These are phyloP conservation scores for Neoboletus subvelutipes DNA, from an alignment of 768 basidiomycete genomes.

Conservation along the genomic window DNA sequence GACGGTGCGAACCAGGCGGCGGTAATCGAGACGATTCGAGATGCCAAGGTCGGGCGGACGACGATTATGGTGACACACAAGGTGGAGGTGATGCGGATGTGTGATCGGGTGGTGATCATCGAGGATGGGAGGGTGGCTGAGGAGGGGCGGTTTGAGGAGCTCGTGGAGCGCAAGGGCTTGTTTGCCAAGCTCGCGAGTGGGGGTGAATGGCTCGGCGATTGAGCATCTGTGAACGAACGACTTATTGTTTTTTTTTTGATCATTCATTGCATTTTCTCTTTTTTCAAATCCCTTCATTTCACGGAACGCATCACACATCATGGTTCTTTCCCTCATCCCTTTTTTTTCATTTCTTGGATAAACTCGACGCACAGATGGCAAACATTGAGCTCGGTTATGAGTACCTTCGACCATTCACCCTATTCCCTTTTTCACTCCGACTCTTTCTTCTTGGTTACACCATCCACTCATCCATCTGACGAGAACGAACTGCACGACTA, in stretches of 20 bases:
- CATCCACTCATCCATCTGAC: not conserved
- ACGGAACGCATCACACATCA: not conserved
- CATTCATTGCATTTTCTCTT: not conserved
- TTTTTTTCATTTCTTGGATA: not conserved
- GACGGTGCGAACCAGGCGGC: conserved; percentile 82
- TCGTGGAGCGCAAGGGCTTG: conserved; percentile 64
- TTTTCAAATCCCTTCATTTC: not conserved
- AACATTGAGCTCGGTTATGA: not conserved
- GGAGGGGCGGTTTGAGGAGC: conserved; percentile 70
- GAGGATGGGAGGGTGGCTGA: conserved; percentile 77
- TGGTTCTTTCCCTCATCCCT: not conserved
- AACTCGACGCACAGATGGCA: not conserved
- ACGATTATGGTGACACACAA: conserved; percentile 96
- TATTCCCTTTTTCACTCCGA: not conserved
- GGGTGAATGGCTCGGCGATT: conserved; percentile 60
- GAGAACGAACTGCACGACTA: conserved; percentile 13
- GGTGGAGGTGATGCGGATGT: conserved; percentile 84
- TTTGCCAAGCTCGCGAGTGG: conserved; percentile 78
- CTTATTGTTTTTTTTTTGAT: not conserved
- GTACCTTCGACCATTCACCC: conserved; percentile 20
- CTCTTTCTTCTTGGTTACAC: not conserved
- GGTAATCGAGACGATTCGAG: conserved; percentile 73
- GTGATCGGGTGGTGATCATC: conserved; percentile 84
- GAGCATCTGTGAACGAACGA: not conserved
- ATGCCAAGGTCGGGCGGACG: conserved; percentile 67